Base-by-base conservation (phyloP, 2,329 filamentous ascomycete genomes). In the Karstenula rhodostoma region DNA sequence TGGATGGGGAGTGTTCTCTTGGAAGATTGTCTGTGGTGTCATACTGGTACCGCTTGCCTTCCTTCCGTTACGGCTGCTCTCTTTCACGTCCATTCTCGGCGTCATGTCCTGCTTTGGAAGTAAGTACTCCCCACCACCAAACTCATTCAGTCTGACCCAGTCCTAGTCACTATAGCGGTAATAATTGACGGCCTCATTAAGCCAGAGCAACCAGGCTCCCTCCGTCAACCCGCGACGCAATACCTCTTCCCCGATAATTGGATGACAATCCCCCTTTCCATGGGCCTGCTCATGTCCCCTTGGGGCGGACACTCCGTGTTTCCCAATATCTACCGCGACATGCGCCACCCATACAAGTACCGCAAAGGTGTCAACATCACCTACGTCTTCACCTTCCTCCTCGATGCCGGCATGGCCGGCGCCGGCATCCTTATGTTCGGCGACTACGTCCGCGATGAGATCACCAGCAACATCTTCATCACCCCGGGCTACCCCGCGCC, bases 361-460 rank as follows among this genome's bases (percentile, higher is more conserved):
- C 81, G 81, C 27, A 84, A 86, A 68, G 92, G 89, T 42, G 85
- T 97, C 57, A 88, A 90, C 72, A 84, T 90, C 61, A 96, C 94
- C 1, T 97, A 96, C 77, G 84, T 87, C 23, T 96, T 96, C 76
- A 96, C 93, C 49, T 94, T 92, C 75, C 73, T 92, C 22, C 85
- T 98, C 13, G 94, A 98, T 76, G 84, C 90, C 27, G 86, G 88
- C 48, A 93, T 96, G 74, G 94, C 93, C 27, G 86, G 95, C 47
- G 87, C 91, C 12, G 94, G 95, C 42, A 86, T 95, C 59, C 84
- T 97, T 65, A 98, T 99, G 94, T 99, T 97, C 77, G 94, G 94
- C 62, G 91, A 96, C 67, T 85, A 82, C n/a, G 92, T 97, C 56
- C 86, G 85, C 58, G 94, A 97, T 65, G 93, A 96, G 77, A 89